Evolutionary conservation across 1,284 basidiomycete genomes (phyloP).

Genomic region (Somion occarium): DNA sequence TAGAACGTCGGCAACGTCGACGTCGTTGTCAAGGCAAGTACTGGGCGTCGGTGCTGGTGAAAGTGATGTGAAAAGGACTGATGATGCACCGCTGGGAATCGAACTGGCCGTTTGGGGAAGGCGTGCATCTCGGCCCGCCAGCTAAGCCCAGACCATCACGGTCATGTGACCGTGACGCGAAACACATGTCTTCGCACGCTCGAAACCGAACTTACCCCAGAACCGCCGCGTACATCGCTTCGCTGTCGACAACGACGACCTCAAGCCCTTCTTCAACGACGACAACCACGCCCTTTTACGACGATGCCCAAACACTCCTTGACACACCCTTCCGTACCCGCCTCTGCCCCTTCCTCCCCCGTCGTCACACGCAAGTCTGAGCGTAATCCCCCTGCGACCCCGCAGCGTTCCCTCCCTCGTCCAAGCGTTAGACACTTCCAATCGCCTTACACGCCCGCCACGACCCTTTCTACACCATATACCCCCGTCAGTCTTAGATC

Average conservation of each 20-base stretch:
- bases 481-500: slow-evolving; percentile 65
- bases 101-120: background rate
- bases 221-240: background rate
- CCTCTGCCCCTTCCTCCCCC: slow-evolving; percentile 43
- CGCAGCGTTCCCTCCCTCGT: slow-evolving; percentile 39
- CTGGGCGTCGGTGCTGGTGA: background rate
- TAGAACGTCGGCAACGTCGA: background rate
- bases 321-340: slow-evolving; percentile 25
- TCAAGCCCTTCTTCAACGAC: slow-evolving; percentile 8
- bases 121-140: background rate
- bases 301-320: slow-evolving; percentile 25
- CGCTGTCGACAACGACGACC: slow-evolving; percentile 21
- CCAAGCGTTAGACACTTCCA: slow-evolving; percentile 30
- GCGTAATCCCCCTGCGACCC: slow-evolving; percentile 37
- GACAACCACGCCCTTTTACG: slow-evolving; percentile 9
- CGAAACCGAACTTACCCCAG: slow-evolving; percentile 5
- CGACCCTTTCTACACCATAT: slow-evolving; percentile 48
- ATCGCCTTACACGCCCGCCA: slow-evolving; percentile 41
- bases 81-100: background rate
- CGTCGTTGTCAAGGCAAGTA: background rate
- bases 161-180: slow-evolving; percentile 24
- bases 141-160: background rate
- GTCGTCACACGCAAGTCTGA: slow-evolving; percentile 35
- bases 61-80: too few relatives aligned
- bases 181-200: slow-evolving; percentile 19